Evolutionary conservation across 345 rosid genomes (phyloP).

Genomic region (Gossypium thurberi): DNA sequence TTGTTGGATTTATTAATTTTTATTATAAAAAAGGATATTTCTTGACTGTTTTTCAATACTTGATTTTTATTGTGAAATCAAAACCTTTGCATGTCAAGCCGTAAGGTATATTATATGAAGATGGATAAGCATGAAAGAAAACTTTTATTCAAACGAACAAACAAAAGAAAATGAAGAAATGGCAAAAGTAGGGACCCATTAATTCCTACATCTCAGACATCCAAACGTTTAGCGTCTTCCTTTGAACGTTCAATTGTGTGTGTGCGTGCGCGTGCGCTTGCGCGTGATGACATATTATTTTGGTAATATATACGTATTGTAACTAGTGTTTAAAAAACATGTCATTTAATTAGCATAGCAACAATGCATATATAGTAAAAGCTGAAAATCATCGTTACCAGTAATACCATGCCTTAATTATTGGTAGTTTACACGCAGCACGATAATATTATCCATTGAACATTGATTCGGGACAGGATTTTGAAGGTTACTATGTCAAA

Average conservation of each 20-base stretch:
- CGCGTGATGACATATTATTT: too few relatives aligned
- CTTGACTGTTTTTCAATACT: too few relatives aligned
- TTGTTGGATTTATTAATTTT: too few relatives aligned
- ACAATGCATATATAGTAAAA: background rate
- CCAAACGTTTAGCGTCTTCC: background rate
- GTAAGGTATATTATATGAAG: background rate
- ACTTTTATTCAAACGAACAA: background rate
- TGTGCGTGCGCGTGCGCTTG: too few relatives aligned
- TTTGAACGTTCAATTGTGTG: background rate
- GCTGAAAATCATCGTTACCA: background rate
- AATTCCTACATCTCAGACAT: background rate
- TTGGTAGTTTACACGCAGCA: background rate
- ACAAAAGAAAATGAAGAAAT: background rate
- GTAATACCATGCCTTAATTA: background rate
- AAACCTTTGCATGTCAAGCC: background rate
- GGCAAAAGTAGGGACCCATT: background rate
- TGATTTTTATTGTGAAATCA: background rate
- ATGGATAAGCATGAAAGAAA: background rate
- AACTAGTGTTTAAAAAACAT: background rate
- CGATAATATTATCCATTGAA: constrained; percentile 12
- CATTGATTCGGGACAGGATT: constrained; percentile 18
- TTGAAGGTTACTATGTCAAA: background rate
- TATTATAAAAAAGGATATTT: too few relatives aligned
- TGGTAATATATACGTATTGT: background rate
- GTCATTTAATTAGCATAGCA: background rate